Conservation (phyloP, 2,329 filamentous ascomycete species). For the Neonectria neomacrospora region DNA sequence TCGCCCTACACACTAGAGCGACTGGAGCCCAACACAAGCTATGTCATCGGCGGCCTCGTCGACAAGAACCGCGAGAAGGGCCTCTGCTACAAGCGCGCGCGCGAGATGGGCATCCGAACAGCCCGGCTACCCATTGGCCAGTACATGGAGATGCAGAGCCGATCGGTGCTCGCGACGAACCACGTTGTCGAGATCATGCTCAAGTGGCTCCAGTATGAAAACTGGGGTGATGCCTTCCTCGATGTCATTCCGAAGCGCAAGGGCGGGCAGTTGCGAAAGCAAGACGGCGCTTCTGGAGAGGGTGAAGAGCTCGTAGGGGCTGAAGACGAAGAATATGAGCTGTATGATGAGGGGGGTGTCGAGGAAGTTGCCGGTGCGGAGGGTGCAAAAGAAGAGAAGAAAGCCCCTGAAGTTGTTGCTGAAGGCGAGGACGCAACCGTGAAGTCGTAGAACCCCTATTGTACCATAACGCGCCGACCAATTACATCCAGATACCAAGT, state of each 20-base stretch:
- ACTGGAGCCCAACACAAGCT: conserved; percentile 87
- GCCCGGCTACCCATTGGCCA: conserved; percentile 95
- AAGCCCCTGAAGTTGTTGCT: conserved; percentile 42
- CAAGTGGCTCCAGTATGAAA: conserved; percentile 86
- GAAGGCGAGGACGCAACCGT: conserved; percentile 26
- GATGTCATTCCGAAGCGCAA: conserved; percentile 91
- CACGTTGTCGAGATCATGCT: conserved; percentile 98
- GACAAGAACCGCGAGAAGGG: conserved; percentile 98
- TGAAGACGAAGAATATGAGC: conserved; percentile 41
- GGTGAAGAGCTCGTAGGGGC: conserved; percentile 36
- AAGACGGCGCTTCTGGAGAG: conserved; percentile 39
- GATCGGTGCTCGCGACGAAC: conserved; percentile 90
- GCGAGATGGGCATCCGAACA: conserved; percentile 80
- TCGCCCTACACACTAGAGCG: conserved; percentile 85
- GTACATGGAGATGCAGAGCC: conserved; percentile 89
- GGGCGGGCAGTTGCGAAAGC: conserved; percentile 73
- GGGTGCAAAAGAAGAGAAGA: conserved; percentile 27
- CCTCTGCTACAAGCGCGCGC: conserved; percentile 86
- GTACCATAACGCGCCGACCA: conserved; percentile 35
- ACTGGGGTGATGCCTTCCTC: conserved; percentile 93
- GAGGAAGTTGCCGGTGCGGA: conserved; percentile 36
- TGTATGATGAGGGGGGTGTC: conserved; percentile 45
- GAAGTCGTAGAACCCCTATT: conserved; percentile 33
- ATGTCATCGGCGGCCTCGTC: conserved; percentile 93
- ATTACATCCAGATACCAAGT: conserved; percentile 32